Conservation (phyloP, 75 land plant genomes). For the Cryptomeria japonica region DNA sequence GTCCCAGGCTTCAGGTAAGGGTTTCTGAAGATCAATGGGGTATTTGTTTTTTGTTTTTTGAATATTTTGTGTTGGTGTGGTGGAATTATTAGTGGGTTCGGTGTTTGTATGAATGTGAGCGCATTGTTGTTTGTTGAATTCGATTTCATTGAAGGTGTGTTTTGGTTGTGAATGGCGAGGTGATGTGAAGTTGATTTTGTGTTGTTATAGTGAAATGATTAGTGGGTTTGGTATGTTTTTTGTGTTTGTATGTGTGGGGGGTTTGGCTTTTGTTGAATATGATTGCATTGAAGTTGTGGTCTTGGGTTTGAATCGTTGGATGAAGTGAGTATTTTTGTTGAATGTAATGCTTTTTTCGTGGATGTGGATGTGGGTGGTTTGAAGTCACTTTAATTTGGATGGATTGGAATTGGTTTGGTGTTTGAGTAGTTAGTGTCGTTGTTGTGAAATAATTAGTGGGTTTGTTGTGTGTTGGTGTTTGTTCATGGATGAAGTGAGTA, state of each 20-base stretch:
- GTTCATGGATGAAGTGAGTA: not conserved
- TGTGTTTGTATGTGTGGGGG: not conserved
- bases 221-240: not conserved
- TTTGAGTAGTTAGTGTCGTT: not conserved
- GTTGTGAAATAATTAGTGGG: not conserved
- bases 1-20: constrained; percentile 6
- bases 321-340: not conserved
- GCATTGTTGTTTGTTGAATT: not conserved
- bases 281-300: not conserved
- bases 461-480: not conserved
- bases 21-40: not conserved
- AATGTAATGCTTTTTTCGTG: not conserved
- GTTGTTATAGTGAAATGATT: not conserved
- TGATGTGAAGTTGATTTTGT: not conserved
- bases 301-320: not conserved
- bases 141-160: not conserved
- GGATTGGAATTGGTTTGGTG: not conserved
- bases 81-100: not conserved
- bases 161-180: not conserved
- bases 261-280: not conserved
- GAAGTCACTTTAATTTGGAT: not conserved
- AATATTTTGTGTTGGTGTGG: not conserved
- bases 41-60: not conserved
- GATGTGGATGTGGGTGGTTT: not conserved
- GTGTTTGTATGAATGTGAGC: not conserved